Base-by-base conservation (phyloP, 192 early-diverging fungal genomes). In the Cetraspora pellucida region DNA sequence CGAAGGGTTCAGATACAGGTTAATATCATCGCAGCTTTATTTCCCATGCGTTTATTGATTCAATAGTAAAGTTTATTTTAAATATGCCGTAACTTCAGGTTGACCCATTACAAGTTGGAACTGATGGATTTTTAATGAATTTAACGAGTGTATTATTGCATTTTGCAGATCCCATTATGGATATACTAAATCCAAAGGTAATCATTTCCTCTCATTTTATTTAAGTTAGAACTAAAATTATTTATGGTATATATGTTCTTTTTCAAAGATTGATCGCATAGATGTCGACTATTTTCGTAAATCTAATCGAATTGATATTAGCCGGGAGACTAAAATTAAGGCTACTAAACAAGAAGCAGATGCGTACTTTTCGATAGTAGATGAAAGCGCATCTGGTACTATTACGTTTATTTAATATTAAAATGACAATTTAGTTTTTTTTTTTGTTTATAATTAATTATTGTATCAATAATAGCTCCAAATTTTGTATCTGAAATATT, bases 401-500 rank as follows among this genome's bases (percentile, higher is more conserved):
- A n/a, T 21, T 65, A 44, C 16, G 19, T 17, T 21, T 65, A 27
- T 5, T 11, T 65, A 65, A 19, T 44, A 19, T 65, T 44, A 19
- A 43, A 17, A 11, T 11, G 13, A 17, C 2, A 52, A 17, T 13
- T 52, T 46, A n/a, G 43, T 46, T 46, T 17, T 69, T 68, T 45
- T 16, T 28, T 44, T 59, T 45, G 23, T 63, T 37, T 75, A n/a
- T n/a, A 23, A 17, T 5, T 19, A 59, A 47, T 61, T 74, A n/a
- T 2, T 27, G 25, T 54, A 71, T 1, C 43, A 19, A 21, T 27
- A 25, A 69, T 81, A 79, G 60, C 85, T 21, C 78, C 87, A 43
- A 93, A 95, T 77, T 99, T 99, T 78, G 94, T 98, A 47, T 89
- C 96, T 2, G 95, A 98, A 74, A 86, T 93, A 21, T 98, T 99